A percentile compares a stretch with the other conserved stretches of the same genome.
These are phyloP conservation scores for Rhodotorula mucilaginosa DNA, from an alignment of 1,284 basidiomycete species.

Conservation along the genomic window DNA sequence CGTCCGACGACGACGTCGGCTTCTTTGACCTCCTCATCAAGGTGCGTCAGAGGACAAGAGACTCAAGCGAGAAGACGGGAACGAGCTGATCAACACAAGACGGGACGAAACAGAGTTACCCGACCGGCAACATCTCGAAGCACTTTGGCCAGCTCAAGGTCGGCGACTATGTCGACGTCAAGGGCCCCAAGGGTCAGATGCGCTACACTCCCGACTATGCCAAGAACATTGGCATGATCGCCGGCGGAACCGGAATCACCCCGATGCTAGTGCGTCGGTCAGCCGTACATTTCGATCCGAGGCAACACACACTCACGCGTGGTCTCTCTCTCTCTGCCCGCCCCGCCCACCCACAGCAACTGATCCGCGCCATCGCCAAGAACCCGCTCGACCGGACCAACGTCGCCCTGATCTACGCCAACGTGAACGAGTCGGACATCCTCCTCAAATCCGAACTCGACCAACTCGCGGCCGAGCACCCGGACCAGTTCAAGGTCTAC, in stretches of 20 bases:
- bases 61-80: too few species aligned
- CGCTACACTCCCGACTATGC: conserved; percentile 59
- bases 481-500: conserved; percentile 72
- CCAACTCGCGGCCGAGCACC: conserved; percentile 66
- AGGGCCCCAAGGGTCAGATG: conserved; percentile 91
- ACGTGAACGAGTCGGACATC: conserved; percentile 61
- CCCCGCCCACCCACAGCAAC: conserved; percentile 57
- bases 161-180: conserved; percentile 81
- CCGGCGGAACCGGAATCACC: conserved; percentile 89
- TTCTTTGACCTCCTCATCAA: conserved; percentile 96
- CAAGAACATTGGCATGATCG: conserved; percentile 87
- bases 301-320: not conserved
- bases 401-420: conserved; percentile 94
- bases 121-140: conserved; percentile 92
- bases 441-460: conserved; percentile 83
- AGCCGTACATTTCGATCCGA: not conserved
- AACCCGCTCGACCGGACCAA: conserved; percentile 80
- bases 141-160: conserved; percentile 75
- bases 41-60: too few species aligned
- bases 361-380: conserved; percentile 83
- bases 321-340: too few species aligned
- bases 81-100: not conserved
- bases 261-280: conserved; percentile 68
- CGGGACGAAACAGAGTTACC: conserved; percentile 67
- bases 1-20: conserved; percentile 84